phyloP scores from a whole-genome alignment of 768 basidiomycete species.

The Tephrocybe sp. region DNA sequence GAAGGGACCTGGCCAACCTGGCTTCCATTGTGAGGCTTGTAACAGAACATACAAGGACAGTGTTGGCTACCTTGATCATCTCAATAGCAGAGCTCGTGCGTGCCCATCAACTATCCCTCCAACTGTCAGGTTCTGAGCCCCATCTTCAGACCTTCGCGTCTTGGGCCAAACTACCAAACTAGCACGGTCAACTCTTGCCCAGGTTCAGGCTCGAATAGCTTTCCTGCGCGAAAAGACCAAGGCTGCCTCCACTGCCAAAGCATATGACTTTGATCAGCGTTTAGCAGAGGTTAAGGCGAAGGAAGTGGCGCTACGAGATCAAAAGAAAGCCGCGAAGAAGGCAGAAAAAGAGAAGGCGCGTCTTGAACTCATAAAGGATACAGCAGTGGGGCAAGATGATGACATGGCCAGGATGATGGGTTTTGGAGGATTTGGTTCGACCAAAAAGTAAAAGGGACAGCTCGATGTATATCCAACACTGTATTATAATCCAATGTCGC shows the following conservation, averaged over 20 bases:
- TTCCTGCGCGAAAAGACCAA: conserved; percentile 84
- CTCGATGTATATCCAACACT: conserved; percentile 13
- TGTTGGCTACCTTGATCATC: conserved; percentile 91
- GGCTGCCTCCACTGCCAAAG: conserved; percentile 78
- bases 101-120: not conserved
- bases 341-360: conserved; percentile 74
- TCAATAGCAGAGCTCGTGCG: conserved; percentile 93
- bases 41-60: conserved; percentile 92
- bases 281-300: conserved; percentile 78
- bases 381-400: conserved; percentile 47
- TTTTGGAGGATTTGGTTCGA: conserved; percentile 85
- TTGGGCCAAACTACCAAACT: conserved; percentile 97
- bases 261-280: conserved; percentile 93
- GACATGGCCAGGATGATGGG: conserved; percentile 88
- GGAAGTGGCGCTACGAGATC: conserved; percentile 64
- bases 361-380: conserved; percentile 57
- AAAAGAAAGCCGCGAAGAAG: conserved; percentile 80
- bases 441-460: conserved; percentile 63
- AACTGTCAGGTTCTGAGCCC: not conserved
- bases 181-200: conserved; percentile 85
- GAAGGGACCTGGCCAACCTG: conserved; percentile 86
- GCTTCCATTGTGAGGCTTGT: conserved; percentile 93
- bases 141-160: conserved; percentile 72
- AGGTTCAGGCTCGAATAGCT: conserved; percentile 92
- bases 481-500: conserved; percentile 28